Evolutionary conservation across 768 basidiomycete species (phyloP).

Genomic region (Leccinum boreale): DNA sequence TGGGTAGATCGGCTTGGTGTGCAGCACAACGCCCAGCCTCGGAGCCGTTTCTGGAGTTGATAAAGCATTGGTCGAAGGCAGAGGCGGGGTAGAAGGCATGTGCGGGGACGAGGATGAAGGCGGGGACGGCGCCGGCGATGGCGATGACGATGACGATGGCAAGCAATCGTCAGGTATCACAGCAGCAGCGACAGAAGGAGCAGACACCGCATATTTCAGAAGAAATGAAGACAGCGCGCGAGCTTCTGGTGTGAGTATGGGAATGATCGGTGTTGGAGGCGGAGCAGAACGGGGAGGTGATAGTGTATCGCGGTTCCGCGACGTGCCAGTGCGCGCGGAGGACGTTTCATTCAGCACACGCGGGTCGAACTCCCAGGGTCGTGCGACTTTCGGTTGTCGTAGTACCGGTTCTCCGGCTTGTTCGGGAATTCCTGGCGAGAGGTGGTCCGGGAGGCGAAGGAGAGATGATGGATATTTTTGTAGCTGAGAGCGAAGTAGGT

Average conservation of each 20-base stretch:
- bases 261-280: slow-evolving; percentile 73
- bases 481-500: slow-evolving; percentile 31
- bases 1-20: slow-evolving; percentile 75
- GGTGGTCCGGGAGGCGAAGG: slow-evolving; percentile 26
- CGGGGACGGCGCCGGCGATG: background rate
- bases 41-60: slow-evolving; percentile 2
- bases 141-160: background rate
- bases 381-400: background rate
- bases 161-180: background rate
- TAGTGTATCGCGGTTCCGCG: background rate
- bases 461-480: slow-evolving; percentile 25
- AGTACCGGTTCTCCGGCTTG: background rate
- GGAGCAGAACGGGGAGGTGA: background rate
- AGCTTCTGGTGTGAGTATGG: slow-evolving; percentile 74
- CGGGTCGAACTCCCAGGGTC: slow-evolving; percentile 8
- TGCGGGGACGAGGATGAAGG: background rate
- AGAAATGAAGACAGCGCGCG: slow-evolving; percentile 75
- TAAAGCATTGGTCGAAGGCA: background rate
- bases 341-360: background rate
- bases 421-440: background rate
- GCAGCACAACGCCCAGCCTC: slow-evolving; percentile 39
- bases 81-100: background rate
- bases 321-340: background rate
- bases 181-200: background rate
- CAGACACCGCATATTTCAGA: slow-evolving; percentile 8